These are phyloP conservation scores for Cutaneotrichosporon dermatis DNA, from an alignment of 1,284 basidiomycete genomes.

Conservation along the genomic window DNA sequence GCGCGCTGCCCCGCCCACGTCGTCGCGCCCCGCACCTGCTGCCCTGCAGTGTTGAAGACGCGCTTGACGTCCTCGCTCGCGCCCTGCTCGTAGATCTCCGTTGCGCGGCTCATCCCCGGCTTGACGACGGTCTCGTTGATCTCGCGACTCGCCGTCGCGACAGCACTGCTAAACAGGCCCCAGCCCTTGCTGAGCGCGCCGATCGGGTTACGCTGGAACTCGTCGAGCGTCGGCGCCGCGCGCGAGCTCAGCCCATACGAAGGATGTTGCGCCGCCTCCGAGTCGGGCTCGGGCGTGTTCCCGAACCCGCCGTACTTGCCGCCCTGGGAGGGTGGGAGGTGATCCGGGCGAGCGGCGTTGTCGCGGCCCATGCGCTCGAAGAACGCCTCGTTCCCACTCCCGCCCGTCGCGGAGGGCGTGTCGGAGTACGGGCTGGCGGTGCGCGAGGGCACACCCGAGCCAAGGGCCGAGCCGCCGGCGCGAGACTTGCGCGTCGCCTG, in stretches of 20 bases:
- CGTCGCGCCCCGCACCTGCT: conserved; percentile 32
- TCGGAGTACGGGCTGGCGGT: conserved; percentile 14
- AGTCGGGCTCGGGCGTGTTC: conserved; percentile 31
- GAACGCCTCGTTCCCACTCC: conserved; percentile 44
- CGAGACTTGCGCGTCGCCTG: conserved; percentile 46
- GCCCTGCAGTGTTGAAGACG: conserved; percentile 25
- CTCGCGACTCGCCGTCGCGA: conserved; percentile 38
- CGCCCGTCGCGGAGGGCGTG: conserved; percentile 13
- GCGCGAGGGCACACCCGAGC: conserved; percentile 10
- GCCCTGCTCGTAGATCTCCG: conserved; percentile 27
- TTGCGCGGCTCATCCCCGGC: conserved; percentile 39
- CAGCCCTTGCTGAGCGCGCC: conserved; percentile 47
- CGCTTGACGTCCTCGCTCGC: conserved; percentile 34
- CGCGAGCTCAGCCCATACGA: conserved; percentile 40
- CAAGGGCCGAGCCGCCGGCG: conserved; percentile 20
- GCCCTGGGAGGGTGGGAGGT: conserved; percentile 48
- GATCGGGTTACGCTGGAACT: conserved; percentile 45
- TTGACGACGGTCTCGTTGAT: conserved; percentile 48
- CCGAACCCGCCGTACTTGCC: conserved; percentile 49
- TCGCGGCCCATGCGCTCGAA: conserved; percentile 46
- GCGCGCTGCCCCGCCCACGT: conserved; percentile 39
- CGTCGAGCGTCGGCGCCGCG: conserved; percentile 42
- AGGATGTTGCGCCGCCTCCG: conserved; percentile 27
- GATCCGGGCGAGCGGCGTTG: conserved; percentile 40
- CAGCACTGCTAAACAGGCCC: conserved; percentile 48